phyloP scores from a whole-genome alignment of 345 rosid genomes.

The Citrus glauca region DNA sequence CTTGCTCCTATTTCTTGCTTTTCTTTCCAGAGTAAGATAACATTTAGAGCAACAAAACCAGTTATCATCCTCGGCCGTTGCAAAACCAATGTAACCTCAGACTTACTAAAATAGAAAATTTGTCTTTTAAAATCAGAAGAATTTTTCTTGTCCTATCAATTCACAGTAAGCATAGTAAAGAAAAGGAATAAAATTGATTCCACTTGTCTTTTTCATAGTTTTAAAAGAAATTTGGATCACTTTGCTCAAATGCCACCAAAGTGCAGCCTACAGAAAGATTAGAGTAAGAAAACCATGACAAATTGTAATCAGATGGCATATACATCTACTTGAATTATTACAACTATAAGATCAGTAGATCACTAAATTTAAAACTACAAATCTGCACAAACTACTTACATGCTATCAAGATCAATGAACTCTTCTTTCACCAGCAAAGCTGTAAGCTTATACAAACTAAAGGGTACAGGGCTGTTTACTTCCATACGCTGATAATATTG shows the following conservation, averaged over 20 bases:
- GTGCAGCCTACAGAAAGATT: neutral
- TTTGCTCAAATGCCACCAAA: neutral
- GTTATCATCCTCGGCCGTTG: neutral
- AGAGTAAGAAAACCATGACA: neutral
- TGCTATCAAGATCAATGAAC: conserved; percentile 89
- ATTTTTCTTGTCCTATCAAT: neutral
- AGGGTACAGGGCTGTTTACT: conserved; percentile 74
- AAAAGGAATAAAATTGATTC: neutral
- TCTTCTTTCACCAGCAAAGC: conserved; percentile 90
- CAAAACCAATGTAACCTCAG: neutral
- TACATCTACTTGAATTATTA: neutral
- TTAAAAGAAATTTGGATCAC: neutral
- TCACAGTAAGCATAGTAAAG: neutral
- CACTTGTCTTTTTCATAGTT: neutral
- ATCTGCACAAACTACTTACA: conserved; percentile 48
- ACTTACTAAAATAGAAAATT: neutral
- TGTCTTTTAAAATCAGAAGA: neutral
- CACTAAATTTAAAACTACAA: neutral
- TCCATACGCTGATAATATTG: conserved; percentile 91
- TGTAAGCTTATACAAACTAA: conserved; percentile 88
- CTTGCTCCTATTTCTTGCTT: neutral
- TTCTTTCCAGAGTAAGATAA: neutral
- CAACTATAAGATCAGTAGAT: neutral
- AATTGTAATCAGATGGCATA: neutral
- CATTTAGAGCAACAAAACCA: neutral